phyloP scores from a whole-genome alignment of 139 green algal genomes.

The Micractinium conductrix region DNA sequence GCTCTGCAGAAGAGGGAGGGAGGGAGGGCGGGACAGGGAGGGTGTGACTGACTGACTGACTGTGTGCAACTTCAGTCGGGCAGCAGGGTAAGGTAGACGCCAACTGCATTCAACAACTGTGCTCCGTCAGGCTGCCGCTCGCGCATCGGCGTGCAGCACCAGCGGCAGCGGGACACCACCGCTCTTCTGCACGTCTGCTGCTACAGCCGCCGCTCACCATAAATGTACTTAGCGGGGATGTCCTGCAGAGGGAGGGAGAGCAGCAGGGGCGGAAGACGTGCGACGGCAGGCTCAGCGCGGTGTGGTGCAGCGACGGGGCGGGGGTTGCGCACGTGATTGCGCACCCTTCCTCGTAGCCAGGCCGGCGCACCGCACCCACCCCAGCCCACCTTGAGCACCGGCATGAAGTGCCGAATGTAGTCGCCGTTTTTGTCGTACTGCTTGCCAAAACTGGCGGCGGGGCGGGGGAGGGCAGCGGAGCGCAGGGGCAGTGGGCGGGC shows the following conservation, averaged over 20 bases:
- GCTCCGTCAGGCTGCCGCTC: too few species aligned
- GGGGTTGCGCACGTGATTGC: not conserved
- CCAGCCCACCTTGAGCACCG: slow-evolving; percentile 77
- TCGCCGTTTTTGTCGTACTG: slow-evolving; percentile 93
- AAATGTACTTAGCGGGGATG: slow-evolving; percentile 95
- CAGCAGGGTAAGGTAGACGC: too few species aligned
- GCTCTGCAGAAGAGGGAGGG: too few species aligned
- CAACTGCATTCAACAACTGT: too few species aligned
- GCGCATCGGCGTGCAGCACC: too few species aligned
- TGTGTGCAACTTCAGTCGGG: too few species aligned
- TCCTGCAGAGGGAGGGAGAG: slow-evolving; percentile 42
- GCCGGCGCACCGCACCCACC: not conserved
- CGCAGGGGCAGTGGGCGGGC: not conserved
- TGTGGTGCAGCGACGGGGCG: not conserved
- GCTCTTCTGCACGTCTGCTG: too few species aligned
- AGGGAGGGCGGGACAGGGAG: too few species aligned
- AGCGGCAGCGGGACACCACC: too few species aligned
- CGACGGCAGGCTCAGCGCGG: not conserved
- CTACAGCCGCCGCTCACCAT: too few species aligned
- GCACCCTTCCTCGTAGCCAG: not conserved
- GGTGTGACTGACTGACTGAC: too few species aligned
- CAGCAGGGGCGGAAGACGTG: not conserved
- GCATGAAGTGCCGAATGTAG: slow-evolving; percentile 89
- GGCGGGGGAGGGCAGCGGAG: not conserved
- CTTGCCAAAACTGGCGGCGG: slow-evolving; percentile 62